phyloP scores from a whole-genome alignment of 164 flowering plant genomes.

The Santalum album region DNA sequence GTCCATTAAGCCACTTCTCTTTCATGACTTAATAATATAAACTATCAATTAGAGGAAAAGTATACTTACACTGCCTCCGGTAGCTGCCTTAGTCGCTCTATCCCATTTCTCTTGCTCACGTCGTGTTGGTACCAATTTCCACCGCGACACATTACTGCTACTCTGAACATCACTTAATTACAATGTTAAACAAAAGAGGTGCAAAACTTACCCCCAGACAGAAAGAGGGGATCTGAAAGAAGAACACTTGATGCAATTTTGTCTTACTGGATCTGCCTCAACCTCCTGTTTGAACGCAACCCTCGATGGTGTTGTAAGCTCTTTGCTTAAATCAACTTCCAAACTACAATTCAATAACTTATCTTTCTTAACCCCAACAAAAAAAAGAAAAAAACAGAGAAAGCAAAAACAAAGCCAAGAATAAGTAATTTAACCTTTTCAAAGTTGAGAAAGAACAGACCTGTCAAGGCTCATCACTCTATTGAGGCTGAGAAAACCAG shows the following conservation, averaged over 20 bases:
- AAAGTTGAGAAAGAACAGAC: constrained; percentile 22
- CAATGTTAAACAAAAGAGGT: neutral
- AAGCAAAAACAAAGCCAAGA: neutral
- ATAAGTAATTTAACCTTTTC: neutral
- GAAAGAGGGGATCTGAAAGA: neutral
- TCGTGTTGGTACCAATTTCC: constrained; percentile 83
- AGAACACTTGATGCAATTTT: neutral
- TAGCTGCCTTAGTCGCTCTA: constrained; percentile 78
- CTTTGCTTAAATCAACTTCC: constrained; percentile 84
- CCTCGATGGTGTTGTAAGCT: constrained; percentile 45
- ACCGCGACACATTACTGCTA: constrained; percentile 22
- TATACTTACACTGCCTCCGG: constrained; percentile 75
- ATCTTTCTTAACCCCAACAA: too few species aligned
- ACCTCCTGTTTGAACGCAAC: constrained; percentile 23
- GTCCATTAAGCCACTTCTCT: neutral
- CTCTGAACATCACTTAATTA: constrained; percentile 28
- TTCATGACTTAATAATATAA: neutral
- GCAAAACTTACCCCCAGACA: too few species aligned
- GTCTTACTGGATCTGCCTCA: constrained; percentile 38
- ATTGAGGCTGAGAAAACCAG: constrained; percentile 81
- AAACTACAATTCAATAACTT: constrained; percentile 31
- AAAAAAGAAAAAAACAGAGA: neutral
- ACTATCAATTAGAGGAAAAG: neutral
- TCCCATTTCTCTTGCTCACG: constrained; percentile 94
- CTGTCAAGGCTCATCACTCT: constrained; percentile 87